Conservation (phyloP, 2,329 filamentous ascomycete species). For the Myriosclerotinia curreyana region DNA sequence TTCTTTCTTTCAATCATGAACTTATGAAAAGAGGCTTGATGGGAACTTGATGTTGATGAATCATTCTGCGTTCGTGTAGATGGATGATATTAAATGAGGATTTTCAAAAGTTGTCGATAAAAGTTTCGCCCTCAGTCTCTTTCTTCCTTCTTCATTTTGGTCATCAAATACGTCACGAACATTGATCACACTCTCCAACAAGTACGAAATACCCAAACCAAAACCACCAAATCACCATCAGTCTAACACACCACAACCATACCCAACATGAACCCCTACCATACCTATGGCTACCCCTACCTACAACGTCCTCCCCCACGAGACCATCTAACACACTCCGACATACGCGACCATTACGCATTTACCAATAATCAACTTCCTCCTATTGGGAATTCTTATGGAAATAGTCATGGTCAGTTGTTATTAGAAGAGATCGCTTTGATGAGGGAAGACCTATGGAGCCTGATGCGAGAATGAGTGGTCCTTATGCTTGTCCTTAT, state of each 20-base stretch:
- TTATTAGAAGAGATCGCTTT: not conserved
- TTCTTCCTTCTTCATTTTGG: not conserved
- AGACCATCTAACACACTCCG: not conserved
- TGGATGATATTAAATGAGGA: not conserved
- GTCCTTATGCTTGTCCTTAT: not conserved
- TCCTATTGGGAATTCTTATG: not conserved
- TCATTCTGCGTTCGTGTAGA: not conserved
- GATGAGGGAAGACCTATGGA: not conserved
- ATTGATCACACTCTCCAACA: not conserved
- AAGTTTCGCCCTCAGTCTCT: not conserved
- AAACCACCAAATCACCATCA: not conserved
- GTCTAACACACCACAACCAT: not conserved
- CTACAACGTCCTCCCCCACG: not conserved
- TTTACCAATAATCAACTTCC: not conserved
- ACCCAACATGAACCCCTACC: not conserved
- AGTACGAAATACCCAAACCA: not conserved
- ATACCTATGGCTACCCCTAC: not conserved
- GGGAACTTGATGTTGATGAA: not conserved
- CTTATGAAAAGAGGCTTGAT: accelerated
- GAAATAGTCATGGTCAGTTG: not conserved
- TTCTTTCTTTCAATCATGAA: not conserved
- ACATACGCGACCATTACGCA: not conserved
- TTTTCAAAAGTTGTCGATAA: not conserved
- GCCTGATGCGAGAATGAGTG: not conserved
- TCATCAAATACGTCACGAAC: not conserved